These are phyloP conservation scores for Carnegiea gigantea DNA, from an alignment of 179 eudicot genomes.

Conservation along the genomic window DNA sequence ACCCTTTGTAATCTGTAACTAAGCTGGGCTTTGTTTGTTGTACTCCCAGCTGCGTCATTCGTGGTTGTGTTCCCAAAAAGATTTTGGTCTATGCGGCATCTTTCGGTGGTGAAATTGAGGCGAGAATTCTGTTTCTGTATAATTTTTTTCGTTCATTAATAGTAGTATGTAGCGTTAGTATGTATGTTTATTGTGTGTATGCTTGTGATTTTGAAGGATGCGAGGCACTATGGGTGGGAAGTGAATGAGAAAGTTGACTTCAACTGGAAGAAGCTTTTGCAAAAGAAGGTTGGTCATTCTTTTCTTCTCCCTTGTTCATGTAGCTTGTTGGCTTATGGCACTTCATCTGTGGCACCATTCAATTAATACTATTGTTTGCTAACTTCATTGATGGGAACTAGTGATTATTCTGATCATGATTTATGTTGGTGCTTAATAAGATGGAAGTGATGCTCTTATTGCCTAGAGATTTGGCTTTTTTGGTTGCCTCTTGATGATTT, in stretches of 20 bases:
- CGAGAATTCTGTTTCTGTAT: conserved; percentile 28
- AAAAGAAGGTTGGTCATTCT: conserved; percentile 72
- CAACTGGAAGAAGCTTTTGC: conserved; percentile 93
- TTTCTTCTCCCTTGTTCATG: conserved; percentile 9
- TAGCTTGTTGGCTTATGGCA: neutral
- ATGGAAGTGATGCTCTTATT: neutral
- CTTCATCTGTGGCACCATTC: neutral
- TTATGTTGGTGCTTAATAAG: neutral
- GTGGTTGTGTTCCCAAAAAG: conserved; percentile 99
- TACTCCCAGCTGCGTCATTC: conserved; percentile 76
- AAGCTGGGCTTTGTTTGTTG: conserved; percentile 11
- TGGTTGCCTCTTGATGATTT: neutral
- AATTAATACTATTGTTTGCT: neutral
- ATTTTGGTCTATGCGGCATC: conserved; percentile 94
- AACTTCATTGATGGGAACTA: neutral
- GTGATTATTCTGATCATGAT: neutral
- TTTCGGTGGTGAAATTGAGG: conserved; percentile 91
- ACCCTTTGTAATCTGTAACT: neutral
- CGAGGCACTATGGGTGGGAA: conserved; percentile 88
- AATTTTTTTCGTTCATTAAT: neutral
- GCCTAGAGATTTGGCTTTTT: neutral
- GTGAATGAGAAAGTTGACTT: conserved; percentile 75
- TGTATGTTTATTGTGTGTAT: conserved; percentile 9
- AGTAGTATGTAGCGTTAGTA: neutral
- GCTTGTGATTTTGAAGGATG: conserved; percentile 58